Percentiles rank a stretch among this genome's conserved stretches.
phyloP scores from a whole-genome alignment of 352 stramenopile species.

The Globisporangium paroecandrum region DNA sequence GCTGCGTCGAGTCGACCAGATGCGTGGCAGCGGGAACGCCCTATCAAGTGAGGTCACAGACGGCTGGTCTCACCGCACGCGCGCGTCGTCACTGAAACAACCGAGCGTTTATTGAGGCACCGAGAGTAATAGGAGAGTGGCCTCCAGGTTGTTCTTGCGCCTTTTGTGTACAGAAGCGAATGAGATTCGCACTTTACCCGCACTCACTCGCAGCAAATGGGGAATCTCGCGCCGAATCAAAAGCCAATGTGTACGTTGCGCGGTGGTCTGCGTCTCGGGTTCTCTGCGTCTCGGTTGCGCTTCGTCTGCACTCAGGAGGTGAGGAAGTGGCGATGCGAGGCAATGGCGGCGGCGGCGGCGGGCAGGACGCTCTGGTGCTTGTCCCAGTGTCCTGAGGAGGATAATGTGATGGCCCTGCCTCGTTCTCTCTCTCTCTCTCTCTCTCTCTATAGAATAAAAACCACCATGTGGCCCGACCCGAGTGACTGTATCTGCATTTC shows the following conservation, averaged over 20 bases:
- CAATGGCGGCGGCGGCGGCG: neutral
- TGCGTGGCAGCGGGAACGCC: neutral
- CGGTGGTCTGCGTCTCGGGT: too few relatives aligned
- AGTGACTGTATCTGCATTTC: neutral
- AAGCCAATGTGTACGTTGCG: neutral
- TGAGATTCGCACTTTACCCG: neutral
- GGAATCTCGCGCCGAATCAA: neutral
- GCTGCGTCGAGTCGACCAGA: neutral
- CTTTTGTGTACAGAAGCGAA: neutral
- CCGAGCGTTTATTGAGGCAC: neutral
- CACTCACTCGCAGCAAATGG: neutral
- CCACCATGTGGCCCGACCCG: neutral
- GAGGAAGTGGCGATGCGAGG: neutral
- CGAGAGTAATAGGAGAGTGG: neutral
- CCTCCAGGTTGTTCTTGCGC: neutral
- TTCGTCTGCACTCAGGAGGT: neutral
- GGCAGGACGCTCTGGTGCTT: neutral
- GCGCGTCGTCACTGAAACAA: neutral
- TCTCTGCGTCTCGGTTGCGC: neutral
- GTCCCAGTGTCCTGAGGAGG: slow-evolving; percentile 1
- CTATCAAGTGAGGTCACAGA: neutral
- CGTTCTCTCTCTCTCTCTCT: too few relatives aligned
- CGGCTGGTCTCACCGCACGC: neutral
- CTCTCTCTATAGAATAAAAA: slow-evolving; percentile 2
- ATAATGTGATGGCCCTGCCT: neutral